Evolutionary conservation across 2,329 filamentous ascomycete species (phyloP).

Genomic region (Xylaria sp.): DNA sequence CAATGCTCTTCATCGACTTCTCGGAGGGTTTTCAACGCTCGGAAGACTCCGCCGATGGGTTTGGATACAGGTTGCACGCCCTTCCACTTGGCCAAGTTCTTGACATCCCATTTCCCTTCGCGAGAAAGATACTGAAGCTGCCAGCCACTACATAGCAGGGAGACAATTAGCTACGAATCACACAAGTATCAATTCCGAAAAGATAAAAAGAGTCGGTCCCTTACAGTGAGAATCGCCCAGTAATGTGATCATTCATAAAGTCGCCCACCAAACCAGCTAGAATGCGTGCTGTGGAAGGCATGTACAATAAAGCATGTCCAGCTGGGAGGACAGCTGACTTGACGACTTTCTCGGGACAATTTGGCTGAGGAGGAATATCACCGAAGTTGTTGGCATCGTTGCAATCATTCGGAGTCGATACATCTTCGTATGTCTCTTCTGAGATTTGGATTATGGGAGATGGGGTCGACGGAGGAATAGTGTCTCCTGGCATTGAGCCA

Average conservation of each 20-base stretch:
- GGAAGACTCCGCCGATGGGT: constrained; percentile 73
- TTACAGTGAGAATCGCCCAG: constrained; percentile 65
- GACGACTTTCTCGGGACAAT: constrained; percentile 50
- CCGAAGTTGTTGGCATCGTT: constrained; percentile 28
- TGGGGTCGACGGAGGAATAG: constrained; percentile 28
- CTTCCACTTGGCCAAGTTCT: constrained; percentile 90
- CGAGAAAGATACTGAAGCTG: constrained; percentile 84
- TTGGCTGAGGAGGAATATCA: constrained; percentile 44
- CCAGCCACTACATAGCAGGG: constrained; percentile 54
- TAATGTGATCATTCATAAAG: constrained; percentile 71
- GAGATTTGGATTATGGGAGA: no score
- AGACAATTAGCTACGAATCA: background rate
- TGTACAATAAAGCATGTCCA: constrained; percentile 81
- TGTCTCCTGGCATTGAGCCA: constrained; percentile 24
- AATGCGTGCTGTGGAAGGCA: constrained; percentile 66
- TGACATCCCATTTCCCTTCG: constrained; percentile 96
- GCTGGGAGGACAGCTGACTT: constrained; percentile 66
- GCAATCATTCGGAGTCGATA: constrained; percentile 45
- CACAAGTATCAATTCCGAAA: no score
- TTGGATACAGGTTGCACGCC: constrained; percentile 70
- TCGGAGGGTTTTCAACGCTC: constrained; percentile 87
- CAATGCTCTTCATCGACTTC: constrained; percentile 82
- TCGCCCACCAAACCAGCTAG: constrained; percentile 77
- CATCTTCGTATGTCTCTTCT: constrained; percentile 34
- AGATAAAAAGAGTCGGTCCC: constrained; percentile 1